Percentiles rank a stretch among this genome's conserved stretches.
Evolutionary conservation across 768 basidiomycete species (phyloP).

Genomic region (Suillus paluster): DNA sequence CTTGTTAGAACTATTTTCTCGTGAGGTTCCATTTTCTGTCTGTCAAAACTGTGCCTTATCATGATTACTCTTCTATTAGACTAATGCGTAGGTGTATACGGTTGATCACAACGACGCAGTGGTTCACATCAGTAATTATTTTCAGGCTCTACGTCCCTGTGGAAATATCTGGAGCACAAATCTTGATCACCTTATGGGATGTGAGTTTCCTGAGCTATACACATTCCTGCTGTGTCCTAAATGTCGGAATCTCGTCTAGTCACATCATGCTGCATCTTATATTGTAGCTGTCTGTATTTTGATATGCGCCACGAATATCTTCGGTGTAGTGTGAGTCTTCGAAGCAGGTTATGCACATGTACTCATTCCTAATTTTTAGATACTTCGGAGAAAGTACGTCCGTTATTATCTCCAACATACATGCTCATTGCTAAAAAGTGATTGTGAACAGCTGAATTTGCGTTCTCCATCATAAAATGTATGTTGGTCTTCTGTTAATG

Average conservation of each 20-base stretch:
- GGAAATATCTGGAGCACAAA: constrained; percentile 72
- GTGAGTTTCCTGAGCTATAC: constrained; percentile 35
- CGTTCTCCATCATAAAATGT: constrained; percentile 71
- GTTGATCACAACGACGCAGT: not conserved
- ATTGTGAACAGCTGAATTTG: constrained; percentile 59
- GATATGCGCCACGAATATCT: constrained; percentile 65
- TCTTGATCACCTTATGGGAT: constrained; percentile 80
- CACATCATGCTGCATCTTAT: constrained; percentile 56
- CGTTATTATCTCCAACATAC: not conserved
- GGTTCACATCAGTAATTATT: not conserved
- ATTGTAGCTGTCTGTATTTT: constrained; percentile 58
- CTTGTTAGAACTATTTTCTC: constrained; percentile 55
- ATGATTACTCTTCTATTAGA: not conserved
- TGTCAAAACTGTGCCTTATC: not conserved
- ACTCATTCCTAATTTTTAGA: constrained; percentile 28
- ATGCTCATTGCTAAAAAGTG: too few relatives aligned
- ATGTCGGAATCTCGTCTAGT: constrained; percentile 31
- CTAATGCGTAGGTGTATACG: constrained; percentile 5
- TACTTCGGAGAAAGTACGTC: constrained; percentile 67
- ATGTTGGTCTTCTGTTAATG: not conserved
- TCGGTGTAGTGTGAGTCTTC: constrained; percentile 59
- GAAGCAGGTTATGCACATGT: not conserved
- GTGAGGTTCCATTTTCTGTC: constrained; percentile 30
- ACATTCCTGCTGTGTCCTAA: constrained; percentile 1
- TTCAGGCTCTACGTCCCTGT: constrained; percentile 51